Conservation (phyloP, 805 yeast genomes). For the Candida germanica region DNA sequence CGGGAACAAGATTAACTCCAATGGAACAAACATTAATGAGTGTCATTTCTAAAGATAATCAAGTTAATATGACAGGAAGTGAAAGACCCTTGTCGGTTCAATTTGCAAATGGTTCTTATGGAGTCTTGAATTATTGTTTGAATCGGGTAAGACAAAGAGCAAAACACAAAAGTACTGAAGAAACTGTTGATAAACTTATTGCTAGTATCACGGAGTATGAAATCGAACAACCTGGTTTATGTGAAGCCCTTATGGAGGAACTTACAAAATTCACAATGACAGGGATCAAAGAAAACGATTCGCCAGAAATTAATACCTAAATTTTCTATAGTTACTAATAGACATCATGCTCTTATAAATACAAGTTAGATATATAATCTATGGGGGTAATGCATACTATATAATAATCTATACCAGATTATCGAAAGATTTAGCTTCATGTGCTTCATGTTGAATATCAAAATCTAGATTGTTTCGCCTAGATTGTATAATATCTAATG, state of each 20-base stretch:
- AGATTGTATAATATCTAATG: constrained; percentile 15
- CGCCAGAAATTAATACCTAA: too few species aligned
- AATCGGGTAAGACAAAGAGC: constrained; percentile 50
- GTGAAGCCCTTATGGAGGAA: constrained; percentile 67
- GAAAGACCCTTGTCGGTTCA: not conserved
- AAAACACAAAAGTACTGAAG: constrained; percentile 44
- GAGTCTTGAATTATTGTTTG: not conserved
- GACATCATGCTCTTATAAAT: not conserved
- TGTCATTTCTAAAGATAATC: not conserved
- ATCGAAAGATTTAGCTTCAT: not conserved
- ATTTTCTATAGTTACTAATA: too few species aligned
- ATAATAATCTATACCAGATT: not conserved
- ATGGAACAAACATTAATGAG: constrained; percentile 11
- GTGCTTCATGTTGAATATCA: not conserved
- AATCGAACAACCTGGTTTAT: constrained; percentile 55
- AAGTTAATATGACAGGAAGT: not conserved
- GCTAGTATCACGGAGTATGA: constrained; percentile 46
- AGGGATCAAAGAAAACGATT: too few species aligned
- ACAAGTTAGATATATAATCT: too few species aligned
- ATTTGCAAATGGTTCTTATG: not conserved
- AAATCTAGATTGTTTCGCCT: constrained; percentile 1
- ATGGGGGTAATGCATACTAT: not conserved
- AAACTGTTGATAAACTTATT: constrained; percentile 43
- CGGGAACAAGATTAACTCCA: not conserved
- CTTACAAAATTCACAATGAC: constrained; percentile 26